Evolutionary conservation across 2,329 filamentous ascomycete genomes (phyloP).

Genomic region (Dryadomyces sulphureus): DNA sequence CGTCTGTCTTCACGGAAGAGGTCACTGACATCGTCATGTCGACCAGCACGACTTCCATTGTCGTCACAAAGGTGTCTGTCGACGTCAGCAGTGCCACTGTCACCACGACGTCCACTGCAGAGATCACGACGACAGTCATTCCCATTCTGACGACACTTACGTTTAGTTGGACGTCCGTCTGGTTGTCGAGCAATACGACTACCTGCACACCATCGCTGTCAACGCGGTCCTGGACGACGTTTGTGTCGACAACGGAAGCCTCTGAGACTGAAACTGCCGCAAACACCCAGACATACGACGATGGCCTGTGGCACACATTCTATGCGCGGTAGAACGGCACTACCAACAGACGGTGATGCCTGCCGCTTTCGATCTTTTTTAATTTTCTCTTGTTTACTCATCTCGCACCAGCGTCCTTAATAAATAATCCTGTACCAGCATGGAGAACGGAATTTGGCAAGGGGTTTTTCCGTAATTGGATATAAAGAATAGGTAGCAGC

Average conservation of each 20-base stretch:
- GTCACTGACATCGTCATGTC: slow-evolving; percentile 15
- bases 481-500: no score
- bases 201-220: not conserved
- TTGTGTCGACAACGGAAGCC: not conserved
- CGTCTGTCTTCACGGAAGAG: slow-evolving; percentile 12
- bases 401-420: not conserved
- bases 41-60: slow-evolving; percentile 10
- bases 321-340: slow-evolving; percentile 25
- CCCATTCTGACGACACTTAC: no score
- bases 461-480: no score
- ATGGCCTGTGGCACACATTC: slow-evolving; percentile 28
- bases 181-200: not conserved
- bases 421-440: no score
- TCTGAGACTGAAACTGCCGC: slow-evolving; percentile 1
- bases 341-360: slow-evolving; percentile 4
- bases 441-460: no score
- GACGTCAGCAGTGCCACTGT: slow-evolving; percentile 9
- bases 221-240: not conserved
- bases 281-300: not conserved
- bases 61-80: slow-evolving; percentile 13
- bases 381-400: not conserved
- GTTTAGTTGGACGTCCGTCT: no score
- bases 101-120: slow-evolving; percentile 1
- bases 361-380: not conserved
- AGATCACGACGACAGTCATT: not conserved